These are phyloP conservation scores for Xylaria curta DNA, from an alignment of 495 filamentous ascomycete species.

Conservation along the genomic window DNA sequence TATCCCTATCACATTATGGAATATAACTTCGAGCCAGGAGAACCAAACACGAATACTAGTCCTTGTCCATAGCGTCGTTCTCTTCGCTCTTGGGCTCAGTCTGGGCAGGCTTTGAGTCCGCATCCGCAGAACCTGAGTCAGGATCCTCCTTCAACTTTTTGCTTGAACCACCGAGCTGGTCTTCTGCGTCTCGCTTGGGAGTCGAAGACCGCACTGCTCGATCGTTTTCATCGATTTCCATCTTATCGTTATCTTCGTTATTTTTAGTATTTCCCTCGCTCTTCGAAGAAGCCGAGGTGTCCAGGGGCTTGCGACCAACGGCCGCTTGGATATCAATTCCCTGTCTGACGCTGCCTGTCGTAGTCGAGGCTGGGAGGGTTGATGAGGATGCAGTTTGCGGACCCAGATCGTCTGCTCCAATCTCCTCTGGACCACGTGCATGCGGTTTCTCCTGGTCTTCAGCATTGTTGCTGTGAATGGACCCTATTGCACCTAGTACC, in stretches of 20 bases:
- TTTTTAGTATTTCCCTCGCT: conserved; percentile 24
- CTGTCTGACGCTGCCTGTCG: conserved; percentile 46
- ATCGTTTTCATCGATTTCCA: conserved; percentile 20
- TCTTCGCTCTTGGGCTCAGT: conserved; percentile 27
- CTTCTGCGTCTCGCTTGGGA: conserved; percentile 55
- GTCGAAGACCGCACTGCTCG: conserved; percentile 28
- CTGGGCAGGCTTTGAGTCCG: conserved; percentile 32
- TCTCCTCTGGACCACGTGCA: conserved; percentile 78
- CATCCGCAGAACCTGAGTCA: conserved; percentile 6
- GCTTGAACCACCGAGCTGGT: conserved; percentile 43
- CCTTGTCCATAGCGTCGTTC: conserved; percentile 29
- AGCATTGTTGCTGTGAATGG: conserved; percentile 43
- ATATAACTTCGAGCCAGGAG: not conserved
- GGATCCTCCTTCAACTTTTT: conserved; percentile 50
- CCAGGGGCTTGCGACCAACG: conserved; percentile 50
- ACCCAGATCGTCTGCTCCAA: conserved; percentile 88
- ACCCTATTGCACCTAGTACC: conserved; percentile 23
- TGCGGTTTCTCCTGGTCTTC: conserved; percentile 74
- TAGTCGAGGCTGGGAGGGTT: conserved; percentile 18
- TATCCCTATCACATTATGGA: not conserved
- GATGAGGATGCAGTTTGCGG: conserved; percentile 61
- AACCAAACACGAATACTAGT: conserved; percentile 10
- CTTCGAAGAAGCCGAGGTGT: conserved; percentile 11
- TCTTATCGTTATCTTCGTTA: conserved; percentile 24
- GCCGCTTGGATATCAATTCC: conserved; percentile 62